Evolutionary conservation across 2,329 filamentous ascomycete genomes (phyloP).

Genomic region (Fonsecaea erecta): DNA sequence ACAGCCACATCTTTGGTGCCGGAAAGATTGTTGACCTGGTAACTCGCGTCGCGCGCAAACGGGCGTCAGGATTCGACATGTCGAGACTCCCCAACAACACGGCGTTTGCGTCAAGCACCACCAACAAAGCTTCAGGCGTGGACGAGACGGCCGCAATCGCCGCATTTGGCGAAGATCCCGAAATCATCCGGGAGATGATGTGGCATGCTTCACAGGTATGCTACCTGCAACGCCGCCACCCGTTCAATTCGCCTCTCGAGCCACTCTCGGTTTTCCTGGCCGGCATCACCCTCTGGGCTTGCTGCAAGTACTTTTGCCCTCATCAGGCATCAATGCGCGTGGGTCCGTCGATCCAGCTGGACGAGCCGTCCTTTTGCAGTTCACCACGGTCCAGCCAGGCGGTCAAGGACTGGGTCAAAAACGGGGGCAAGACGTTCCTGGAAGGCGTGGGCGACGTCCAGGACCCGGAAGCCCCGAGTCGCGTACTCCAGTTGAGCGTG

Average conservation of each 20-base stretch:
- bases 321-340: not conserved
- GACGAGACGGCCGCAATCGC: slow-evolving; percentile 7
- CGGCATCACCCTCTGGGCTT: slow-evolving; percentile 15
- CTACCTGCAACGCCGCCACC: slow-evolving; percentile 21
- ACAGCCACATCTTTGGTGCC: slow-evolving; percentile 18
- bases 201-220: slow-evolving; percentile 19
- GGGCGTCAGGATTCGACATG: not conserved
- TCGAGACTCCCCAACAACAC: not conserved
- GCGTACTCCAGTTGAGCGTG: slow-evolving; percentile 8
- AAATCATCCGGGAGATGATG: slow-evolving; percentile 12
- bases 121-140: not conserved
- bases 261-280: slow-evolving; percentile 19
- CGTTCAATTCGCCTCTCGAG: slow-evolving; percentile 20
- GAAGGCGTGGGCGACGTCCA: slow-evolving; percentile 14
- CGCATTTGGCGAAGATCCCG: slow-evolving; percentile 9
- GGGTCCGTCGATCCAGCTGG: slow-evolving; percentile 3
- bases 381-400: not conserved
- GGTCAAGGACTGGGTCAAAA: slow-evolving; percentile 13
- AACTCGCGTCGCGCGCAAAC: slow-evolving; percentile 15
- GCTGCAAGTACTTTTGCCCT: slow-evolving; percentile 13
- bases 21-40: slow-evolving; percentile 11
- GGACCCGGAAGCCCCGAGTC: slow-evolving; percentile 5
- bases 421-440: slow-evolving; percentile 16
- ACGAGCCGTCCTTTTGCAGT: slow-evolving; percentile 18
- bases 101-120: not conserved